Evolutionary conservation across 176 grass and related monocot genomes (phyloP), one percentile per base, ranked within the genome.

Genomic region (Melocanna baccifera): DNA sequence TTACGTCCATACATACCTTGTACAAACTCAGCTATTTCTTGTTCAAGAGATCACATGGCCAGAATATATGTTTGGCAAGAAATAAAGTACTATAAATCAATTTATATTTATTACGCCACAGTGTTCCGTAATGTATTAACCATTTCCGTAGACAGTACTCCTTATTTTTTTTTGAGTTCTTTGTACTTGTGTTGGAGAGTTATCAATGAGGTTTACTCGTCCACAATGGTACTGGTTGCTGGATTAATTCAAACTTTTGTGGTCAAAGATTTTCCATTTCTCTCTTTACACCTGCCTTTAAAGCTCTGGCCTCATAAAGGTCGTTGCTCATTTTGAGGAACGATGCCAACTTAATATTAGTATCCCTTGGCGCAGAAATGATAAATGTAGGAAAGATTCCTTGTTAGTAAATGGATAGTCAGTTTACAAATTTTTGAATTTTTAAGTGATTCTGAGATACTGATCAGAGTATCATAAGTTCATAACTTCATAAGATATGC

Each of bases 251-350:
- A 34, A 50, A 25, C 75, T 62, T 87, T 83, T 68, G 39, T 79
- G 80, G 89, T 84, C 89, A 75, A 90, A 87, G 80, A 79, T 75
- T 86, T 79, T 34, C 50, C 63, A 3, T 22, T 50, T 80, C 66
- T 72, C 62, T 72, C 69, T 72, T 29, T 71, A 83, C 42, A 78
- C 46, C 59, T 48, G 80, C 63, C 68, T 87, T 87, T 67, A 84
- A 73, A 68, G 85, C 68, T 87, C 74, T 79, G 84, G 26, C 37
- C 68, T 87, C 84, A 75, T 87, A 84, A 87, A 75, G 68, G 8
- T 67, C 30, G 65, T 83, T 79, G 89, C 75, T 76, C 80, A 73
- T 87, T 91, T 84, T 84, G 84, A 84, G 84, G 83, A 82, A 66
- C 73, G 70, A 64, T 73, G 73, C 26, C 83, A 77, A 75, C 59